A percentile compares a stretch with the other conserved stretches of the same genome.
Evolutionary conservation across 1,139 yeast species (phyloP).

Genomic region (Tardiomyces digboiensis): DNA sequence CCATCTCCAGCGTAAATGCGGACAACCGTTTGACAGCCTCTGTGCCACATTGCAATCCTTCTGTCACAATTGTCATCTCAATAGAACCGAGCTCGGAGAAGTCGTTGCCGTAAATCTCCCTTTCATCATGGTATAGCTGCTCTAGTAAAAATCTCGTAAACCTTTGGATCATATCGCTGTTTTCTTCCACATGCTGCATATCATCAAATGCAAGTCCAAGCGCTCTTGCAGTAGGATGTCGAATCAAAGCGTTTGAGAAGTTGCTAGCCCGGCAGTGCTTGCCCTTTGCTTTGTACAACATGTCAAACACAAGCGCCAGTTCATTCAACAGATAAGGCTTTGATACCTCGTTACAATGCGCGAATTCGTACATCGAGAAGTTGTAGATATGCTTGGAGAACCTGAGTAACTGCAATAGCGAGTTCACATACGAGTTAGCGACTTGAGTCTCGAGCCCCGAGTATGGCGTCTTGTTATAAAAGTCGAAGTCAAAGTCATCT

Average conservation of each 20-base stretch:
- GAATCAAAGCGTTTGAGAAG: conserved; percentile 41
- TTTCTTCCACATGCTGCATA: conserved; percentile 8
- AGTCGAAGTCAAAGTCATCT: conserved; percentile 85
- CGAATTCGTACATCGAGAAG: conserved; percentile 35
- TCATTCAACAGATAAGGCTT: conserved; percentile 56
- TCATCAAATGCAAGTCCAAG: conserved; percentile 47
- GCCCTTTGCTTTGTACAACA: conserved; percentile 78
- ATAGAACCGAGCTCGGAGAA: no score
- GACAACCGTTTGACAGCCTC: conserved; percentile 3
- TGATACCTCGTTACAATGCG: conserved; percentile 18
- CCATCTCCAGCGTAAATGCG: neutral
- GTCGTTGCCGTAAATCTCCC: conserved; percentile 7
- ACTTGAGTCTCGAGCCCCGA: conserved; percentile 90
- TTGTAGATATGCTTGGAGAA: conserved; percentile 68
- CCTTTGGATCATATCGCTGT: conserved; percentile 36
- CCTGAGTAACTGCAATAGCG: conserved; percentile 74
- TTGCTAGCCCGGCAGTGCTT: conserved; percentile 63
- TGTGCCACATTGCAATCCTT: conserved; percentile 10
- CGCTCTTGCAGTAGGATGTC: conserved; percentile 20
- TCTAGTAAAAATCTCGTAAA: conserved; percentile 55
- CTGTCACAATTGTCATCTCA: conserved; percentile 1
- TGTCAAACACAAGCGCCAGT: conserved; percentile 81
- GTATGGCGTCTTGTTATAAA: conserved; percentile 62
- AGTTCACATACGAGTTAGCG: conserved; percentile 72
- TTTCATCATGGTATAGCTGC: conserved; percentile 37